phyloP scores from a whole-genome alignment of 164 flowering plant genomes.

The Stephania cephalantha region DNA sequence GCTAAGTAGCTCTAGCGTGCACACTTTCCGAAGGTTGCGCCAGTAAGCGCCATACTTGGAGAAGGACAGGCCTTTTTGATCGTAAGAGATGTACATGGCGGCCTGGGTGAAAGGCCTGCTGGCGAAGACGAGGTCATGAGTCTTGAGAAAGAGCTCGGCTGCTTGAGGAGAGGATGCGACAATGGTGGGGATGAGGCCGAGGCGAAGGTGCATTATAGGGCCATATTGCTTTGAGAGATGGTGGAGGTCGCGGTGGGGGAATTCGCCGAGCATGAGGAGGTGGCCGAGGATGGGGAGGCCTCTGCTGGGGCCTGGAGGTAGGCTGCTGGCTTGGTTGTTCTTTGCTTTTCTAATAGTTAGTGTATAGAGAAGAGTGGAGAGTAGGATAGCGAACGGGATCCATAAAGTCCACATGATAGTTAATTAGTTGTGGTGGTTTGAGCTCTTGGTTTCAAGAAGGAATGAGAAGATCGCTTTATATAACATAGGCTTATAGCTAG shows the following conservation, averaged over 20 bases:
- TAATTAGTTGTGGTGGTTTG: too few species aligned
- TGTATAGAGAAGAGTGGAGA: too few species aligned
- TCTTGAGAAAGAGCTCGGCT: constrained; percentile 20
- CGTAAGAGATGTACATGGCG: constrained; percentile 23
- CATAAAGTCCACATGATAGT: too few species aligned
- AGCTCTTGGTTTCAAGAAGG: too few species aligned
- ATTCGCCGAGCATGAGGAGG: constrained; percentile 17
- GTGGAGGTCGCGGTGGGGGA: constrained; percentile 19
- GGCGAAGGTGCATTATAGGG: constrained; percentile 21
- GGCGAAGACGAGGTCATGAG: constrained; percentile 19
- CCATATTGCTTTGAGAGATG: constrained; percentile 14
- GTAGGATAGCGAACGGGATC: too few species aligned
- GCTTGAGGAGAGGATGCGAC: constrained; percentile 19
- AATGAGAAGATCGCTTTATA: too few species aligned
- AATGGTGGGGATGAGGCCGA: constrained; percentile 16
- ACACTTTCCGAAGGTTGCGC: constrained; percentile 32
- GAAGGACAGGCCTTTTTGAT: constrained; percentile 19
- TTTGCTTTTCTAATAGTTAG: too few species aligned
- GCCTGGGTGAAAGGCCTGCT: constrained; percentile 19
- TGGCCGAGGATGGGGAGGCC: constrained; percentile 20
- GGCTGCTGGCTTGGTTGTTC: neutral
- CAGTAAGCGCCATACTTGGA: constrained; percentile 30
- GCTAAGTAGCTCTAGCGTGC: constrained; percentile 32
- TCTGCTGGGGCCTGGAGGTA: constrained; percentile 13
- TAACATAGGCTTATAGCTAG: too few species aligned